Evolutionary conservation across 148 eudicot genomes (phyloP), one percentile per base, ranked within the genome.

Genomic region (Rhododendron ferrugineum): DNA sequence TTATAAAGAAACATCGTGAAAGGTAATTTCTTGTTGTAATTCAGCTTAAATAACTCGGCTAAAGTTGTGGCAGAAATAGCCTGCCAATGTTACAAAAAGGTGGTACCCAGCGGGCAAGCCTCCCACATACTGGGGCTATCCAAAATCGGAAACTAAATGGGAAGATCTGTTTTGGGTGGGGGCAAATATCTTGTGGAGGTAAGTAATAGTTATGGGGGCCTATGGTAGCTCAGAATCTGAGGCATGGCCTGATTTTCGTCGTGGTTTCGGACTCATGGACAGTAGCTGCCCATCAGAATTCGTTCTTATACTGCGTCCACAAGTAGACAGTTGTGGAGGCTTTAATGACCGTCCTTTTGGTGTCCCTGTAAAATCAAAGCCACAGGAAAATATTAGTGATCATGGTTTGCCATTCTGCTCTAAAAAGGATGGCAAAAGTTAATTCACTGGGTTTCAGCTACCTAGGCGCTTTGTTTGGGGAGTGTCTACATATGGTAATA

Each of bases 211-310:
- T 23, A 23, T 9, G 37, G 11, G 56, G 62, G 23, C n/a, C 83
- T 91, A 92, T 32, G 86, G 23, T 74, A 92, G 87, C 87, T 94
- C 96, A 36, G 96, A 94, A 88, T 94, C 96, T 46, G 96, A 94
- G 64, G 87, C 87, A 85, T 94, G 96, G 34, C 96, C 94, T 1
- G 94, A 91, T 85, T 52, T 84, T 81, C 91, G 89, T 62, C 89
- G 84, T 74, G 83, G 78, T 78, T 83, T 88, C 49, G 92, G 89
- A 64, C 88, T 90, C 86, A 49, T 83, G 28, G 52, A 62, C 75
- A 58, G 72, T 68, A 86, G 81, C 64, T 89, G 88, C 52, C 88
- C 89, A 23, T 91, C 93, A 5, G 93, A 89, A 23, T 79, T 88
- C 85, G 85, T 83, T 80, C 93, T 89, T 89, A 91, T 44, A 79